Conservation (phyloP, 179 eudicot species). For the Spergularia azorica region DNA sequence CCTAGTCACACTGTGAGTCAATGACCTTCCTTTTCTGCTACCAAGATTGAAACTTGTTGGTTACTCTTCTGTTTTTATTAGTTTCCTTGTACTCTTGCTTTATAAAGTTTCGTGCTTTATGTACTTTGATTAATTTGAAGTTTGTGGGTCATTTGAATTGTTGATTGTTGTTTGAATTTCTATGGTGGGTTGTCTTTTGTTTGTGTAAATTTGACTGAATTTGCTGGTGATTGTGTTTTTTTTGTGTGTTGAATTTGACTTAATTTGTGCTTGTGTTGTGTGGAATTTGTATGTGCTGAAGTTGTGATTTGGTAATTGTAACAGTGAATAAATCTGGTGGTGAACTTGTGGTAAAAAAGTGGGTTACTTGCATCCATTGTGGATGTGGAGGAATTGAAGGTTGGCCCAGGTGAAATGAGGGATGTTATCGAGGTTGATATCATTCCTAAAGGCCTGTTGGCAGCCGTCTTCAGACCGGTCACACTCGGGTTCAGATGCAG, state of each 20-base stretch:
- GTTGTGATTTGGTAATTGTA: neutral
- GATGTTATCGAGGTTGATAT: conserved; percentile 87
- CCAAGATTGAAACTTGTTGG: neutral
- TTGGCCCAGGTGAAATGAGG: conserved; percentile 63
- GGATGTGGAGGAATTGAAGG: conserved; percentile 49
- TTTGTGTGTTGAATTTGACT: neutral
- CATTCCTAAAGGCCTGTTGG: conserved; percentile 87
- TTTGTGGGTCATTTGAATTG: conserved; percentile 3
- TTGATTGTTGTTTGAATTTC: conserved; percentile 5
- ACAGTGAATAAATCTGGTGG: conserved; percentile 22
- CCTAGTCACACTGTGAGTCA: conserved; percentile 30
- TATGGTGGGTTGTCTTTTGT: neutral
- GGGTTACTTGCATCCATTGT: conserved; percentile 33
- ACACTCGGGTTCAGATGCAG: conserved; percentile 60
- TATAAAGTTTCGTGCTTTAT: neutral
- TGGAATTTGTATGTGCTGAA: conserved; percentile 16
- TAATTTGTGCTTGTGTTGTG: neutral
- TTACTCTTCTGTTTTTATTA: neutral
- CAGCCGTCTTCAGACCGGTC: conserved; percentile 60
- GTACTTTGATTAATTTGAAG: neutral
- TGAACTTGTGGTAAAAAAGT: neutral
- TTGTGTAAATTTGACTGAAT: neutral
- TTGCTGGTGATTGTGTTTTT: neutral
- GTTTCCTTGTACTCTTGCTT: neutral
- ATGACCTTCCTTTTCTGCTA: neutral